Evolutionary conservation across 2,329 filamentous ascomycete species (phyloP).

Genomic region (Coniella vitis): DNA sequence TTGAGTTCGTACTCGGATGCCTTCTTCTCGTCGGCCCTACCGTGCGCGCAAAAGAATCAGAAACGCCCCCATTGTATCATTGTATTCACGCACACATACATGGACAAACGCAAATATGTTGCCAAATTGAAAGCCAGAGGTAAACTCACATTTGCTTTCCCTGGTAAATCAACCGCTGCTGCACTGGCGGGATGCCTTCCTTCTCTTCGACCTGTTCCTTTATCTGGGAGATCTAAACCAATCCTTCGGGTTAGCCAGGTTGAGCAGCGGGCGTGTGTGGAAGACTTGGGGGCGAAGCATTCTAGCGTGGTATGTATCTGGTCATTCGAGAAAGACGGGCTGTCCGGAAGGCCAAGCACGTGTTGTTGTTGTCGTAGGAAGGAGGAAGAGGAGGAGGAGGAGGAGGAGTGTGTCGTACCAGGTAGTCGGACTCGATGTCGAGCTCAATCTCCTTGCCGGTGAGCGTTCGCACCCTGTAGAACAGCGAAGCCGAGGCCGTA

Average conservation of each 20-base stretch:
- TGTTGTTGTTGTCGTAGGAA: too few species aligned
- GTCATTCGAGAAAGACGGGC: too few species aligned
- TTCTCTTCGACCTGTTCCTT: constrained; percentile 99
- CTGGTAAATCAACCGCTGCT: constrained; percentile 92
- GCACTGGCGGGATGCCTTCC: constrained; percentile 93
- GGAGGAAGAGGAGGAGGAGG: neutral
- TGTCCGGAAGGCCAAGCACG: too few species aligned
- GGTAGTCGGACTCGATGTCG: constrained; percentile 91
- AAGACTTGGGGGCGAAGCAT: neutral
- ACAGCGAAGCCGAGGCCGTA: constrained; percentile 1
- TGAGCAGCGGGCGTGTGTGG: neutral
- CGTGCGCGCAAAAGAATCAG: neutral
- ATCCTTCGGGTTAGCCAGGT: constrained; percentile 1
- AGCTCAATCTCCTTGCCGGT: constrained; percentile 99
- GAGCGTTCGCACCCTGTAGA: constrained; percentile 80
- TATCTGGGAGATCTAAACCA: constrained; percentile 76
- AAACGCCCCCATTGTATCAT: too few species aligned
- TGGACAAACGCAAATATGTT: too few species aligned
- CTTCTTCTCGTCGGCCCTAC: constrained; percentile 90
- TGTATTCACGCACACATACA: too few species aligned
- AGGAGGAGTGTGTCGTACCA: constrained; percentile 45
- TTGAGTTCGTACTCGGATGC: constrained; percentile 85
- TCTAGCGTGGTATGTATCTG: too few species aligned
- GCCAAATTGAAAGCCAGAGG: too few species aligned
- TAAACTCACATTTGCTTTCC: constrained; percentile 91